Conservation (phyloP, 805 yeast genomes). For the Cyberlindnera xishuangbannaensis region DNA sequence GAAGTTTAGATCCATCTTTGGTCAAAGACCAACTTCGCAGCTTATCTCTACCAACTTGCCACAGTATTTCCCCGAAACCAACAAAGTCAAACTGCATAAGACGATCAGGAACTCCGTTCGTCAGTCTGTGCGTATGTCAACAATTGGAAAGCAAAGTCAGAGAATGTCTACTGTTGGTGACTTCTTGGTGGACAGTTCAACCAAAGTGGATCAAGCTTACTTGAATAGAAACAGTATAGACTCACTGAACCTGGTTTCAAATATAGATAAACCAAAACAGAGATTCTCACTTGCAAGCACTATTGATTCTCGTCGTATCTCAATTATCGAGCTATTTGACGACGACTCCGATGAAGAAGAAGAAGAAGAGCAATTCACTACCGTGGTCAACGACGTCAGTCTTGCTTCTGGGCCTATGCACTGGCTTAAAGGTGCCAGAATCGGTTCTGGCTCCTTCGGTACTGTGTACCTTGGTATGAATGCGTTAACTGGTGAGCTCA, state of each 20-base stretch:
- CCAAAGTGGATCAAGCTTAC: conserved; percentile 47
- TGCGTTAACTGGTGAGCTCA: conserved; percentile 85
- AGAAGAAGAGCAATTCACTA: conserved; percentile 4
- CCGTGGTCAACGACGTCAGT: conserved; percentile 3
- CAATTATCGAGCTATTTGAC: conserved; percentile 24
- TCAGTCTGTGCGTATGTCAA: conserved; percentile 60
- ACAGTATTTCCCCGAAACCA: conserved; percentile 87
- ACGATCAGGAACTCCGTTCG: conserved; percentile 83
- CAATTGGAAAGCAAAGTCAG: conserved; percentile 13
- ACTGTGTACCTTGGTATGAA: conserved; percentile 90
- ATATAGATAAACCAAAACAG: conserved; percentile 26
- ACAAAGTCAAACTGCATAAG: conserved; percentile 61
- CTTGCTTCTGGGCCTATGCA: conserved; percentile 54
- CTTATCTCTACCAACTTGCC: conserved; percentile 83
- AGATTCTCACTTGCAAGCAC: conserved; percentile 23
- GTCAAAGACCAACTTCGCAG: conserved; percentile 92
- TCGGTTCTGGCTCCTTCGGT: conserved; percentile 95
- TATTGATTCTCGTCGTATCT: conserved; percentile 18
- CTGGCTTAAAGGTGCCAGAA: conserved; percentile 90
- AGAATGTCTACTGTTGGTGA: conserved; percentile 56
- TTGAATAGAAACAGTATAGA: conserved; percentile 28
- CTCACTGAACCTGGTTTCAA: conserved; percentile 26
- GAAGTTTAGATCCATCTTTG: conserved; percentile 45
- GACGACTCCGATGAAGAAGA: conserved; percentile 21
- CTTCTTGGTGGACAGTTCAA: conserved; percentile 48